Evolutionary conservation across 768 basidiomycete genomes (phyloP).

Genomic region (Kwoniella mangroviensis): DNA sequence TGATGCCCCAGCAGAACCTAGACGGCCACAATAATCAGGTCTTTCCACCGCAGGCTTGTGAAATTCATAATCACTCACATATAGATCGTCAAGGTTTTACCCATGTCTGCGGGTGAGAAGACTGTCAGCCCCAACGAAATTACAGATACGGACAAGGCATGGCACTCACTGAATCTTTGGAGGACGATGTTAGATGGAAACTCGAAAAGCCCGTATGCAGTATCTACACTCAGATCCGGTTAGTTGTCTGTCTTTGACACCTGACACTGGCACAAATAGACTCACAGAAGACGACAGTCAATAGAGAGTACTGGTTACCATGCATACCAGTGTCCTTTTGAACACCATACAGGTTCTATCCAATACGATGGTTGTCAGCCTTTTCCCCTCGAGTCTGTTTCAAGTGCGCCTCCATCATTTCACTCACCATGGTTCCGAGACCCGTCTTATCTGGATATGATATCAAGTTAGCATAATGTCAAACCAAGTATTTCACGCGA

Average conservation of each 20-base stretch:
- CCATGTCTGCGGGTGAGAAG: conserved; percentile 26
- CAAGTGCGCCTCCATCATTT: background rate
- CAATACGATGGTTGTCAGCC: background rate
- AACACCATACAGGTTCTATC: conserved; percentile 29
- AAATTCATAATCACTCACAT: conserved; percentile 3
- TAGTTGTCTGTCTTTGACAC: background rate
- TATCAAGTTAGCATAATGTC: no score
- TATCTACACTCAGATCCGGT: background rate
- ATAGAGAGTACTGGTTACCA: conserved; percentile 38
- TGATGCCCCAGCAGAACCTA: conserved; percentile 34
- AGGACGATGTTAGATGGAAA: conserved; percentile 40
- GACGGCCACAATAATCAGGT: no score
- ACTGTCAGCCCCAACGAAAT: background rate
- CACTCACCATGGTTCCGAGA: conserved; percentile 21
- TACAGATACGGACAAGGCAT: background rate
- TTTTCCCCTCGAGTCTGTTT: background rate
- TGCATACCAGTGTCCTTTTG: conserved; percentile 30
- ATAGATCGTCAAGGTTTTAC: conserved; percentile 32
- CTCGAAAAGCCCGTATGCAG: conserved; percentile 36
- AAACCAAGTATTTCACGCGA: no score
- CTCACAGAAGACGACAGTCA: conserved; percentile 36
- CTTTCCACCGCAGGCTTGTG: background rate
- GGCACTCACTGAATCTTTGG: conserved; percentile 30
- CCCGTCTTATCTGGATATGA: conserved; percentile 30
- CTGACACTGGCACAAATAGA: background rate